Evolutionary conservation across 1,284 basidiomycete genomes (phyloP).

Genomic region (Trichosporon asahii): DNA sequence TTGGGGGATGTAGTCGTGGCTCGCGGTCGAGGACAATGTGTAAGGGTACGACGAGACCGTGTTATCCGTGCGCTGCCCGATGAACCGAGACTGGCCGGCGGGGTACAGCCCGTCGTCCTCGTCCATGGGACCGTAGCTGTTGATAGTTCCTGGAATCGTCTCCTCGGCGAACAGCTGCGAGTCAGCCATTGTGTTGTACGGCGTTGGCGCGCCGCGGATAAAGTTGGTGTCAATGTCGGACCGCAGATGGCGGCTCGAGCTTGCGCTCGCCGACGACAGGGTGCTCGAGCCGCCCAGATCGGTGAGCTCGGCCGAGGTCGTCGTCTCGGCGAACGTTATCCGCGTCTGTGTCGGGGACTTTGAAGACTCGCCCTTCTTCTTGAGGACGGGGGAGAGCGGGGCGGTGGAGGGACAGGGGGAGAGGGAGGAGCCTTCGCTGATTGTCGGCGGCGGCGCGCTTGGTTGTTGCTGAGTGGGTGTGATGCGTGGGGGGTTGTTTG

Average conservation of each 20-base stretch:
- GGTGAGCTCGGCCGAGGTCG: background rate
- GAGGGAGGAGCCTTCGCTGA: background rate
- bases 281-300: background rate
- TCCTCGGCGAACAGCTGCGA: slow-evolving; percentile 6
- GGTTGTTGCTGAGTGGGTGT: background rate
- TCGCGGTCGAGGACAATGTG: slow-evolving; percentile 10
- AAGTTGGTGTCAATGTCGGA: slow-evolving; percentile 6
- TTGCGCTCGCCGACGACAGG: background rate
- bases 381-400: background rate
- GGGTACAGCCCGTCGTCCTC: background rate
- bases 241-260: slow-evolving; percentile 8
- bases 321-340: background rate
- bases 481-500: background rate
- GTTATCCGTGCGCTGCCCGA: slow-evolving; percentile 3
- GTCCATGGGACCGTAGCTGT: slow-evolving; percentile 12
- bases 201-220: slow-evolving; percentile 31
- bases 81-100: background rate
- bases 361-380: background rate
- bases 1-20: slow-evolving; percentile 27
- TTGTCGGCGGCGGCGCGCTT: background rate
- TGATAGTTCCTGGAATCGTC: background rate
- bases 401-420: background rate
- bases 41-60: slow-evolving; percentile 11
- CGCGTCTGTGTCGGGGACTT: background rate
- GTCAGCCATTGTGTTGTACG: slow-evolving; percentile 35